Base-by-base conservation (phyloP, 1,284 basidiomycete species). In the Cryptococcus hybrid region DNA sequence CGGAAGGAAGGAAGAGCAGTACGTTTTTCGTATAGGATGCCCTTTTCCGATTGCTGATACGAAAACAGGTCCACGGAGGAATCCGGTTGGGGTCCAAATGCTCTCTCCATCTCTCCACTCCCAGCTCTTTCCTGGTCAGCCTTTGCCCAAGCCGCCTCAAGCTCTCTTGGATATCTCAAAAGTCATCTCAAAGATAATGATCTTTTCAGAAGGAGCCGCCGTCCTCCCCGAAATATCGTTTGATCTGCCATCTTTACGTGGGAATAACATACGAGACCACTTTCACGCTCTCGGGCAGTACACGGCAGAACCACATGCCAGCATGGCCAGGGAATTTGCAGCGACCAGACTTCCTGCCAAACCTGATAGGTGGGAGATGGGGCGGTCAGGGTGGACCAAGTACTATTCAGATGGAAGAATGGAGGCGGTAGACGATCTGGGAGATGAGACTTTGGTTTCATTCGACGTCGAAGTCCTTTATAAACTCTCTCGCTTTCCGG, bases 391-490 rank as follows among this genome's bases (percentile, higher is more conserved):
- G 6, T 99, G 96, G 95, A 93, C 90, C 1, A 88, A 88, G 66
- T 98, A 98, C 74, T 70, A 86, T 69, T 42, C 56, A 2, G 74
- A 77, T 55, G 77, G 76, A 11, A 61, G 54, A 37, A 48, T 55
- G 15, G 64, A 69, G 30, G 45, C 54, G 0, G 76, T 78, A 0
- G 54, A 69, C 5, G 73, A 79, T 47, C 63, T 77, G 56, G 81
- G 84, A 0, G 92, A 95, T 68, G 79, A 87, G 52, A 84, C 86
- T 76, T 82, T 98, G 34, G 68, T 78, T 53, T 85, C 86, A 1
- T 97, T 99, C 66, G 96, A 99, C 74, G 90, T 99, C 51, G 95
- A 99, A 78, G 93, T 91, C 0, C 84, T 99, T 80, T 92, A 92
- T 13, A 84, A 84, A 42, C 83, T 90, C 59, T 87, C 89, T 47